phyloP scores from a whole-genome alignment of 2,329 filamentous ascomycete species.

The Claviceps sp. region DNA sequence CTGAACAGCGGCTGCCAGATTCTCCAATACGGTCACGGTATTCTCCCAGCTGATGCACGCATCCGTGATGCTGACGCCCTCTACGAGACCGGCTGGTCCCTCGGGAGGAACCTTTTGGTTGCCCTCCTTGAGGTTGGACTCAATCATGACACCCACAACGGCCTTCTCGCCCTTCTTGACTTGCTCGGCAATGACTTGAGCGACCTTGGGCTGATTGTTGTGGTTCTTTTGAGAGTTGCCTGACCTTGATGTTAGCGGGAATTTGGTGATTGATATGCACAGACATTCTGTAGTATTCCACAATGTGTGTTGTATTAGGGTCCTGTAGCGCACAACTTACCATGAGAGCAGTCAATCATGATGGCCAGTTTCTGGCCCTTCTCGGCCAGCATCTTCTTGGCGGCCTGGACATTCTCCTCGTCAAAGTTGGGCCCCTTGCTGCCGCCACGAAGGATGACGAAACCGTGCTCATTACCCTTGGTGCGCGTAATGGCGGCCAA shows the following conservation, averaged over 20 bases:
- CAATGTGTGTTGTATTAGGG: no score
- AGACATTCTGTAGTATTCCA: no score
- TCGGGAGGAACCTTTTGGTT: constrained; percentile 80
- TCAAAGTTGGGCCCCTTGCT: constrained; percentile 91
- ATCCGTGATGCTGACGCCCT: constrained; percentile 89
- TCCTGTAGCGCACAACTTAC: constrained; percentile 30
- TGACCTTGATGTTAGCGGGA: constrained; percentile 17
- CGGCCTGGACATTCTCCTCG: constrained; percentile 63
- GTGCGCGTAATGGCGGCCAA: constrained; percentile 91
- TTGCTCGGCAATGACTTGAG: constrained; percentile 62
- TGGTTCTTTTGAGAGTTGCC: constrained; percentile 97
- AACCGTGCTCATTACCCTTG: constrained; percentile 89
- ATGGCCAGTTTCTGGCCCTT: constrained; percentile 80
- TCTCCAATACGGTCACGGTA: constrained; percentile 68
- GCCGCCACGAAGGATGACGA: constrained; percentile 88
- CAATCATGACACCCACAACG: constrained; percentile 96
- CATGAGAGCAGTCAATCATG: constrained; percentile 98
- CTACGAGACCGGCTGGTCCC: constrained; percentile 65
- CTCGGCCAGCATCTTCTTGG: constrained; percentile 64
- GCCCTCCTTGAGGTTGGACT: constrained; percentile 89
- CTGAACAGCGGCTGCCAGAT: constrained; percentile 73
- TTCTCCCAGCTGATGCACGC: constrained; percentile 90
- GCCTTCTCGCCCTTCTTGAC: constrained; percentile 73
- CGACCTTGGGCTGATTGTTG: constrained; percentile 80
- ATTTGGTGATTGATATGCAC: no score